These are phyloP conservation scores for Talaromyces sp. DNA, from an alignment of 2,329 filamentous ascomycete species.

Conservation along the genomic window DNA sequence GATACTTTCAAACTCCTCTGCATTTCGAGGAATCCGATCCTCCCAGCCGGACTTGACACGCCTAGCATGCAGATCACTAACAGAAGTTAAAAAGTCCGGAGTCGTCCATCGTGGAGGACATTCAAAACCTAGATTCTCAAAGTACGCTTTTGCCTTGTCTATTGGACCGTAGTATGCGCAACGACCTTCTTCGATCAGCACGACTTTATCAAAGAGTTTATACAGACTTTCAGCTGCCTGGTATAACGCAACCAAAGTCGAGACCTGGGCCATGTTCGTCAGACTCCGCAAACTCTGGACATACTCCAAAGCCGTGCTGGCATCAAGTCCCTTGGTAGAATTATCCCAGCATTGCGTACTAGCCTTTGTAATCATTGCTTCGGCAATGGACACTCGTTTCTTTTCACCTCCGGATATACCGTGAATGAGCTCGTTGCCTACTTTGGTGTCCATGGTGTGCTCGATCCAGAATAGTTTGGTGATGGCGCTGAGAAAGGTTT, in stretches of 20 bases:
- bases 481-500: conserved; percentile 63
- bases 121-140: conserved; percentile 67
- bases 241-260: conserved; percentile 67
- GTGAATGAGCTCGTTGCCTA: conserved; percentile 70
- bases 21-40: conserved; percentile 53
- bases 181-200: conserved; percentile 64
- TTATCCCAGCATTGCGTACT: conserved; percentile 74
- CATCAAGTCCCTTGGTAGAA: conserved; percentile 69
- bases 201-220: conserved; percentile 64
- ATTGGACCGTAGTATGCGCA: conserved; percentile 69
- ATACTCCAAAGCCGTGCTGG: conserved; percentile 70
- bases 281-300: conserved; percentile 63
- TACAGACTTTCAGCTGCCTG: conserved; percentile 58
- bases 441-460: conserved; percentile 69
- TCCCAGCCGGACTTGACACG: conserved; percentile 56
- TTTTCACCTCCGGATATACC: conserved; percentile 69
- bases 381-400: conserved; percentile 78
- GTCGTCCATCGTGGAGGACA: conserved; percentile 70
- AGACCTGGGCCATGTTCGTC: conserved; percentile 61
- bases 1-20: conserved; percentile 53
- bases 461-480: conserved; percentile 70
- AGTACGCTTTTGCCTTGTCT: conserved; percentile 64
- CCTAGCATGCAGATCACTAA: conserved; percentile 62
- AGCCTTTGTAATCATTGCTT: conserved; percentile 66
- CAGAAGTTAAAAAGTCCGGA: conserved; percentile 73